A percentile compares a stretch with the other conserved stretches of the same genome.
Evolutionary conservation across 2,329 filamentous ascomycete species (phyloP).

Genomic region (Sporothrix phasma): DNA sequence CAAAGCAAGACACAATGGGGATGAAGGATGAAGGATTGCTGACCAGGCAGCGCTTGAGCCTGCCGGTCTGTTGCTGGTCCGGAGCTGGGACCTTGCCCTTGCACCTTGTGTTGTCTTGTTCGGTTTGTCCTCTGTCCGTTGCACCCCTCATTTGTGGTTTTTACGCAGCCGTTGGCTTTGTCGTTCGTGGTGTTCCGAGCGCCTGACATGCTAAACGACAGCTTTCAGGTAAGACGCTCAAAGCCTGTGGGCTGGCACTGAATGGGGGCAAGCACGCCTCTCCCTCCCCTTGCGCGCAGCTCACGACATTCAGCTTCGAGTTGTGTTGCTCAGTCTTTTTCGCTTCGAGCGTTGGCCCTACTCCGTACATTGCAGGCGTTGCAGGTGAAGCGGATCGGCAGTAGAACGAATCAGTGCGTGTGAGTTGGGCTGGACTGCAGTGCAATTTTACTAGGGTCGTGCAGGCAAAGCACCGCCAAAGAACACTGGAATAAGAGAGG

Average conservation of each 20-base stretch:
- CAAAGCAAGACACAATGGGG: too few relatives aligned
- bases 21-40: too few relatives aligned
- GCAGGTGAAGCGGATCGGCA: neutral
- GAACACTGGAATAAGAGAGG: neutral
- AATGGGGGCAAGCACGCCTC: neutral
- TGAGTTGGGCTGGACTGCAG: slow-evolving; percentile 1
- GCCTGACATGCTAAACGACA: neutral
- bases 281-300: neutral
- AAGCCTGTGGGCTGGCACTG: neutral
- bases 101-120: too few relatives aligned
- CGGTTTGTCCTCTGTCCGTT: too few relatives aligned
- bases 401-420: neutral
- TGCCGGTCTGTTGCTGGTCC: too few relatives aligned
- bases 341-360: neutral
- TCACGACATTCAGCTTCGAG: neutral
- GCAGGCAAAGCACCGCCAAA: neutral
- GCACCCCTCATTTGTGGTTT: too few relatives aligned
- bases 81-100: too few relatives aligned
- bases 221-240: neutral
- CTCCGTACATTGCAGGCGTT: neutral
- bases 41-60: too few relatives aligned
- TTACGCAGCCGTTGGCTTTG: too few relatives aligned
- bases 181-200: too few relatives aligned
- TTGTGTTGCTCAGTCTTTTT: neutral
- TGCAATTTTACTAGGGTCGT: neutral